Conservation (phyloP, 2,329 filamentous ascomycete genomes). For the Claviceps sp. region DNA sequence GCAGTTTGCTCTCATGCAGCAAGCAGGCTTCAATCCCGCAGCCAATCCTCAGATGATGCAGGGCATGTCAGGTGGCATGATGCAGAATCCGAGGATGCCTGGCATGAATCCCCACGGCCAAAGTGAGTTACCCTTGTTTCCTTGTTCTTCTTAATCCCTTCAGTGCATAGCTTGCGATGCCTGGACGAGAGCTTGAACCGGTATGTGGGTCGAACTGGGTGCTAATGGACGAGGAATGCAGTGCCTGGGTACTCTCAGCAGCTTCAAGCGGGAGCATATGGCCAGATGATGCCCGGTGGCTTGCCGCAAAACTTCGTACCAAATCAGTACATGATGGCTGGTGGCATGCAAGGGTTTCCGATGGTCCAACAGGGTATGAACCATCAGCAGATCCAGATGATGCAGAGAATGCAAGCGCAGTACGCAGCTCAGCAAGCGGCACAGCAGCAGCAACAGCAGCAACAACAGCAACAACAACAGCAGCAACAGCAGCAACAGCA, state of each 20-base stretch:
- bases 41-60: constrained; percentile 43
- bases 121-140: constrained; percentile 30
- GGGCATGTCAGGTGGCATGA: constrained; percentile 44
- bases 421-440: constrained; percentile 9
- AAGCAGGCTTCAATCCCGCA: constrained; percentile 35
- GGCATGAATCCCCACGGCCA: constrained; percentile 47
- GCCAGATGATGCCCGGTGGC: constrained; percentile 34
- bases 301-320: constrained; percentile 38
- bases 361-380: constrained; percentile 40
- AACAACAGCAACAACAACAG: constrained; percentile 11
- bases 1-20: constrained; percentile 41
- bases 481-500: constrained; percentile 20
- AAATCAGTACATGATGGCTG: constrained; percentile 35
- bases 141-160: neutral
- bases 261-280: constrained; percentile 44
- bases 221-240: constrained; percentile 14
- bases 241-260: constrained; percentile 47
- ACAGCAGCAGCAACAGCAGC: constrained; percentile 21
- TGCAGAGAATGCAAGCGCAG: constrained; percentile 29
- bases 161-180: neutral
- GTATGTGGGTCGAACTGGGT: neutral
- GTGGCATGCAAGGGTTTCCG: constrained; percentile 39
- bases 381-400: constrained; percentile 29
- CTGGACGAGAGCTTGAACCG: no score
- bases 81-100: constrained; percentile 47